Percentiles rank a stretch among this genome's conserved stretches.
Evolutionary conservation across 2,329 filamentous ascomycete genomes (phyloP).

Genomic region (Aureobasidium sp.): DNA sequence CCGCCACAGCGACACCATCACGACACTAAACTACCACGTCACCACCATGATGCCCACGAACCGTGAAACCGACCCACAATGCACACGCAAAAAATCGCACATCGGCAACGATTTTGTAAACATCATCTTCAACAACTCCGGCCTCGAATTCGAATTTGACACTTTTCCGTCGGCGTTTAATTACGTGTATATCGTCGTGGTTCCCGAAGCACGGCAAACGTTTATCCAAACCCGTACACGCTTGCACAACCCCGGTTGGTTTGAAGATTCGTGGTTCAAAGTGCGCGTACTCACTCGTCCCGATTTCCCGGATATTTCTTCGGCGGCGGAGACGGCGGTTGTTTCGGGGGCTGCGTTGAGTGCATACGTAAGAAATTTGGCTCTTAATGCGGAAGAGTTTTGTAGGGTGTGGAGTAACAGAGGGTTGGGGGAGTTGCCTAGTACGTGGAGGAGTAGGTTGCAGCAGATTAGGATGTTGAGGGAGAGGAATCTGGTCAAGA

Average conservation of each 20-base stretch:
- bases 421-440: slow-evolving; percentile 57
- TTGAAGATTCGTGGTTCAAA: slow-evolving; percentile 51
- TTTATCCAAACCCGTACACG: slow-evolving; percentile 56
- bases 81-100: slow-evolving; percentile 75
- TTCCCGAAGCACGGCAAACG: slow-evolving; percentile 70
- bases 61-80: slow-evolving; percentile 63
- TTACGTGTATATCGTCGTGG: slow-evolving; percentile 93
- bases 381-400: slow-evolving; percentile 90
- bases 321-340: slow-evolving; percentile 81
- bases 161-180: slow-evolving; percentile 95
- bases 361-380: slow-evolving; percentile 76
- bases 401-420: slow-evolving; percentile 79
- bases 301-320: slow-evolving; percentile 85
- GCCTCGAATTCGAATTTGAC: slow-evolving; percentile 78
- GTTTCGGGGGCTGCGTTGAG: slow-evolving; percentile 75
- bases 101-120: slow-evolving; percentile 98
- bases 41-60: slow-evolving; percentile 97
- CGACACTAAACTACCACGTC: slow-evolving; percentile 92
- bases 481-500: slow-evolving; percentile 41
- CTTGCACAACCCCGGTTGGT: slow-evolving; percentile 34
- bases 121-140: slow-evolving; percentile 95
- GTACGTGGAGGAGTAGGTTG: slow-evolving; percentile 81
- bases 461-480: slow-evolving; percentile 76
- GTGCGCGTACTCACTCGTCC: slow-evolving; percentile 84
- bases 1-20: slow-evolving; percentile 90